Conservation (phyloP, 192 early-diverging fungal genomes). For the Chytriomyces confervae region DNA sequence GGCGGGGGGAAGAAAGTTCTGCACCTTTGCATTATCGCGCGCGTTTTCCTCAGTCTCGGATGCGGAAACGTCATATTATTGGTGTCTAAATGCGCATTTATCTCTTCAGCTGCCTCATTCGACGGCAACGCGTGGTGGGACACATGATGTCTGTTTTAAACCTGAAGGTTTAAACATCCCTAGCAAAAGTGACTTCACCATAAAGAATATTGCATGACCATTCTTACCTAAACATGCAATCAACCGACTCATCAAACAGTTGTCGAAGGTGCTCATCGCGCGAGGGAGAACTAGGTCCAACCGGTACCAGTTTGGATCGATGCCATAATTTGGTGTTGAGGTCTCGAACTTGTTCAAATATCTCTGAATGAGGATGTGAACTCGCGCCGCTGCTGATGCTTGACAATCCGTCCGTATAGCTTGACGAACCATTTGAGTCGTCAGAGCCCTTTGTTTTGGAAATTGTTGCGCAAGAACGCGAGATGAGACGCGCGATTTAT, state of each 20-base stretch:
- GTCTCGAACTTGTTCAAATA: constrained; percentile 34
- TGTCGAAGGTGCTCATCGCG: constrained; percentile 14
- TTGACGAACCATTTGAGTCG: not conserved
- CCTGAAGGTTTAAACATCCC: no score
- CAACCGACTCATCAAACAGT: constrained; percentile 27
- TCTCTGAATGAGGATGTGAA: constrained; percentile 30
- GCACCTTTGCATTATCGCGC: constrained; percentile 9
- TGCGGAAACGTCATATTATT: constrained; percentile 34
- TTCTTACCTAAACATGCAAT: constrained; percentile 31
- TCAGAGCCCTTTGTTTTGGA: not conserved
- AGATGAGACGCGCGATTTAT: no score
- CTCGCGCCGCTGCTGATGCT: constrained; percentile 13
- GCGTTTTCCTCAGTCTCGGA: constrained; percentile 2
- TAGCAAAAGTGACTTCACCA: no score
- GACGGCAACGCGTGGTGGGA: constrained; percentile 22
- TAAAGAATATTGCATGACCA: not conserved
- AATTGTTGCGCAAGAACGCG: no score
- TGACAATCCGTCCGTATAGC: not conserved
- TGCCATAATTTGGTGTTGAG: constrained; percentile 31
- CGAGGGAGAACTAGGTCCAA: constrained; percentile 2
- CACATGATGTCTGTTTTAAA: constrained; percentile 15
- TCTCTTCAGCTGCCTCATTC: not conserved
- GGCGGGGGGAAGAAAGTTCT: not conserved
- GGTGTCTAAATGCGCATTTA: not conserved
- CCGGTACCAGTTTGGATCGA: not conserved